phyloP scores from a whole-genome alignment of 192 early-diverging fungal species.

The Entophlyctis helioformis region DNA sequence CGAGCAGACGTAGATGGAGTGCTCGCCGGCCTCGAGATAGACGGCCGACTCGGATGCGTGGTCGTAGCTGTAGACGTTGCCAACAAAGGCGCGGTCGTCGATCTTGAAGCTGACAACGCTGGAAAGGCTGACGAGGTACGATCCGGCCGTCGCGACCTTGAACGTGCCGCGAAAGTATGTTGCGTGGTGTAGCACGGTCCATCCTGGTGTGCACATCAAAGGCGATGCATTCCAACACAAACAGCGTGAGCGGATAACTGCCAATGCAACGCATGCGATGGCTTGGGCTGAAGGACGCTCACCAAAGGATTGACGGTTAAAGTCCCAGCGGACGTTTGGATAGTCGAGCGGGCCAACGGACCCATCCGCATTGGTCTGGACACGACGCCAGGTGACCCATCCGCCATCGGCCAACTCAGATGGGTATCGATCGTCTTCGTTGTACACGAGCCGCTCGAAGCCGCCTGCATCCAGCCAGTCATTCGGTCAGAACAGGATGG shows the following conservation, averaged over 20 bases:
- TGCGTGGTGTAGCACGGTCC: slow-evolving; percentile 30
- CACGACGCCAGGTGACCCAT: slow-evolving; percentile 39
- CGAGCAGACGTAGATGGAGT: slow-evolving; percentile 41
- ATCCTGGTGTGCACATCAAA: slow-evolving; percentile 33
- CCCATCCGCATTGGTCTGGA: slow-evolving; percentile 33
- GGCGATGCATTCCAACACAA: no score
- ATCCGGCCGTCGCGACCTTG: slow-evolving; percentile 17
- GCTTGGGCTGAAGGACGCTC: not conserved
- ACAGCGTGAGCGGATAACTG: no score
- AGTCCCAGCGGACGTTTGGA: slow-evolving; percentile 43
- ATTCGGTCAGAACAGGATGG: not conserved
- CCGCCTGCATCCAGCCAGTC: slow-evolving; percentile 35
- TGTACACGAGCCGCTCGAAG: slow-evolving; percentile 42
- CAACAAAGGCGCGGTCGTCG: slow-evolving; percentile 38
- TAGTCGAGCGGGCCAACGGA: slow-evolving; percentile 37
- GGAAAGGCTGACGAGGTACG: slow-evolving; percentile 26
- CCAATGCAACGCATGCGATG: no score
- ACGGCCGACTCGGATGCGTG: slow-evolving; percentile 25
- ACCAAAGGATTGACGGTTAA: slow-evolving; percentile 45
- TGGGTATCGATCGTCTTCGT: slow-evolving; percentile 31
- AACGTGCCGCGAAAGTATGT: slow-evolving; percentile 31
- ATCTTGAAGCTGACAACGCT: slow-evolving; percentile 57
- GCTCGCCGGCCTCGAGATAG: slow-evolving; percentile 31
- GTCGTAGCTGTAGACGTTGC: slow-evolving; percentile 52
- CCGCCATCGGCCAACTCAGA: slow-evolving; percentile 57